A percentile compares a stretch with the other conserved stretches of the same genome.
phyloP scores from a whole-genome alignment of 148 eudicot genomes.

The Persicaria tinctoria region DNA sequence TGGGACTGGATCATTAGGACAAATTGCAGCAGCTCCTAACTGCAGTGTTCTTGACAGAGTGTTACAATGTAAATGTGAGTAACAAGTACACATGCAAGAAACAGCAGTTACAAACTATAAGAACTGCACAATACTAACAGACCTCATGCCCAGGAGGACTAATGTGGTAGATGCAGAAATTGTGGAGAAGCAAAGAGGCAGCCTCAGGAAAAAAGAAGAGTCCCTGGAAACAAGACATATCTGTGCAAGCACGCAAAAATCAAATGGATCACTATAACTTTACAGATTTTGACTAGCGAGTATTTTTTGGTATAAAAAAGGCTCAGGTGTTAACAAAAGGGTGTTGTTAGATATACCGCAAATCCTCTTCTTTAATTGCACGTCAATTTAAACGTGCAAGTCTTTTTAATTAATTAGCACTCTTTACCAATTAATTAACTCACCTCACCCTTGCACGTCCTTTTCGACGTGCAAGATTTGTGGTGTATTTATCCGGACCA shows the following conservation, averaged over 20 bases:
- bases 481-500: too few species aligned
- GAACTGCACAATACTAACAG: constrained; percentile 21
- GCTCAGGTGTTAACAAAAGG: too few species aligned
- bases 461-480: too few species aligned
- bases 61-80: constrained; percentile 29
- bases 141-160: constrained; percentile 99
- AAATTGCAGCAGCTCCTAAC: constrained; percentile 72
- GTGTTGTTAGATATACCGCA: too few species aligned
- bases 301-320: not conserved
- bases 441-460: too few species aligned
- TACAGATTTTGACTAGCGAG: not conserved
- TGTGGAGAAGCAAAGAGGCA: constrained; percentile 75
- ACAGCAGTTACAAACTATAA: not conserved
- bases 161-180: constrained; percentile 92
- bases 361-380: too few species aligned
- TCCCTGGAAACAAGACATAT: constrained; percentile 92
- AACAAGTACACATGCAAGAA: not conserved
- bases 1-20: constrained; percentile 40
- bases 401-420: too few species aligned
- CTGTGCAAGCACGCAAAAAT: constrained; percentile 34
- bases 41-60: constrained; percentile 51
- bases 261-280: too few species aligned
- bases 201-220: constrained; percentile 83
- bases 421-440: too few species aligned
- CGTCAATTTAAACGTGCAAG: too few species aligned